Conservation (phyloP, 2,329 filamentous ascomycete genomes). For the Aspergillus sp. region DNA sequence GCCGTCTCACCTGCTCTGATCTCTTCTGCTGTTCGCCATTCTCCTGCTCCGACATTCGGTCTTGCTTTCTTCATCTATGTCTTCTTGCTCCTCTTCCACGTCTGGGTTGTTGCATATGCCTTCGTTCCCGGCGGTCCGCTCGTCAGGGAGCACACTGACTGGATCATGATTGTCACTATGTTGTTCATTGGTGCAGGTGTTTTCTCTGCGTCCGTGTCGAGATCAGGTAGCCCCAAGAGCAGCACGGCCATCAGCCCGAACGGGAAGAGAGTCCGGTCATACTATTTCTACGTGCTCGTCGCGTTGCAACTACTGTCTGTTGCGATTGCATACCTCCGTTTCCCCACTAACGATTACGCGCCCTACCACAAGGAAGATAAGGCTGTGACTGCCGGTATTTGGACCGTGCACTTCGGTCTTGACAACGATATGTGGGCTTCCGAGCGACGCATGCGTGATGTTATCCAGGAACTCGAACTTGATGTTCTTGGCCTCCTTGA, state of each 20-base stretch:
- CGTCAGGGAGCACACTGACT: conserved; percentile 91
- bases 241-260: conserved; percentile 39
- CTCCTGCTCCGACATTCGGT: conserved; percentile 78
- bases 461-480: conserved; percentile 92
- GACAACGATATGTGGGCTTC: conserved; percentile 99
- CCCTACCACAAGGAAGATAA: conserved; percentile 88
- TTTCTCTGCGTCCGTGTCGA: conserved; percentile 62
- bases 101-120: conserved; percentile 97
- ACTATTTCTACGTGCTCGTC: conserved; percentile 71
- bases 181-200: conserved; percentile 79
- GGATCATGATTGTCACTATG: conserved; percentile 89
- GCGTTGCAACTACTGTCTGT: conserved; percentile 77
- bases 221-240: conserved; percentile 49
- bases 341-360: conserved; percentile 87
- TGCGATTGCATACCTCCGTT: conserved; percentile 80
- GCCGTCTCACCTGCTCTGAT: conserved; percentile 75
- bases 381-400: conserved; percentile 89
- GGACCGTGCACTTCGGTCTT: conserved; percentile 97
- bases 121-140: conserved; percentile 94
- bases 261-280: conserved; percentile 57
- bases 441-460: conserved; percentile 86
- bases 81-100: conserved; percentile 91
- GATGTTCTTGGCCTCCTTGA: conserved; percentile 95
- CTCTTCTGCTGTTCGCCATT: conserved; percentile 71
- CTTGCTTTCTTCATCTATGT: conserved; percentile 90